phyloP scores from a whole-genome alignment of 2,329 filamentous ascomycete species.

The Hymenoscyphus occultus region DNA sequence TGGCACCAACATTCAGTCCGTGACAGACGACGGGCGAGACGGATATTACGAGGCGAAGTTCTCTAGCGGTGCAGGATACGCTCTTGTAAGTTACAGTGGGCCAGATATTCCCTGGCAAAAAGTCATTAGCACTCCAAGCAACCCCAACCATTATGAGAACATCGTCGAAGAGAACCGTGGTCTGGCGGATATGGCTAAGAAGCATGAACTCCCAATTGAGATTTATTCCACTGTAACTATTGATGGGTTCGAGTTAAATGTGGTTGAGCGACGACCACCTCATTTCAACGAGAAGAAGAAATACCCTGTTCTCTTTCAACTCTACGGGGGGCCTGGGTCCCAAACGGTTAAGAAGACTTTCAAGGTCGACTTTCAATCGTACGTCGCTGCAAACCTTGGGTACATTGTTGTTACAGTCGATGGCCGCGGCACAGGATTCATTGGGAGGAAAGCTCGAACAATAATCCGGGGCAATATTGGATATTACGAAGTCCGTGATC shows the following conservation, averaged over 20 bases:
- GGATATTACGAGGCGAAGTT: slow-evolving; percentile 84
- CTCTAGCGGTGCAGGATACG: slow-evolving; percentile 77
- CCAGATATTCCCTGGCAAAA: slow-evolving; percentile 89
- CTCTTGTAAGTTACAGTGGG: slow-evolving; percentile 78
- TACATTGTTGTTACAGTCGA: slow-evolving; percentile 96
- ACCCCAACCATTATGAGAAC: slow-evolving; percentile 60
- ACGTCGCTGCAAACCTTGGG: slow-evolving; percentile 77
- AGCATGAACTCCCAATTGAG: slow-evolving; percentile 78
- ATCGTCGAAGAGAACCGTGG: slow-evolving; percentile 74
- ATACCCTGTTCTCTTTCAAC: slow-evolving; percentile 91
- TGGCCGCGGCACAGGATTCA: slow-evolving; percentile 86
- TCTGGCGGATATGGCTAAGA: slow-evolving; percentile 66
- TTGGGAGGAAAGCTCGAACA: slow-evolving; percentile 79
- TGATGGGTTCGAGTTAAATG: slow-evolving; percentile 68
- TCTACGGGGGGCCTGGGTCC: slow-evolving; percentile 93
- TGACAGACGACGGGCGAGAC: slow-evolving; percentile 71
- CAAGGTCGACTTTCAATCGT: slow-evolving; percentile 83
- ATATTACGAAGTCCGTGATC: slow-evolving; percentile 79
- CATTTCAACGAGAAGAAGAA: slow-evolving; percentile 81
- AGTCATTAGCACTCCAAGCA: slow-evolving; percentile 78
- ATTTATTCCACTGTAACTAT: slow-evolving; percentile 84
- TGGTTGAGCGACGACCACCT: slow-evolving; percentile 82
- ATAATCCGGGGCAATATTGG: slow-evolving; percentile 82
- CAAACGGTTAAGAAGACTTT: slow-evolving; percentile 83
- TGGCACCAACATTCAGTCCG: slow-evolving; percentile 65